Evolutionary conservation across 202 grass and related monocot species (phyloP).

Genomic region (Carex sylvatica): DNA sequence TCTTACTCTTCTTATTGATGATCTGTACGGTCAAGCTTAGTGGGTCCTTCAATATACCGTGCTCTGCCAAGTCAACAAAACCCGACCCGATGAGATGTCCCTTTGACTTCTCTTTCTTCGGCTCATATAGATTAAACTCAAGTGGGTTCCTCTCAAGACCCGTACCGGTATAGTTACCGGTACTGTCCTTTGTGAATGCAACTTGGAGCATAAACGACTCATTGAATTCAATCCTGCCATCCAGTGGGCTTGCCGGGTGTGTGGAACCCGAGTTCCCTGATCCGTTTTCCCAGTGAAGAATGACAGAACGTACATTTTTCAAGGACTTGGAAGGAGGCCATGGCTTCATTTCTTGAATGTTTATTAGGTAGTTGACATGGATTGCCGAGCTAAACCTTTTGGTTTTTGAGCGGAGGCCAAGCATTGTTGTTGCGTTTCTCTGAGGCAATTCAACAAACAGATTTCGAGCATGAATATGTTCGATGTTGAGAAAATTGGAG

Average conservation of each 20-base stretch:
- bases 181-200: slow-evolving; percentile 68
- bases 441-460: slow-evolving; percentile 29
- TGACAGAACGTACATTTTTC: slow-evolving; percentile 67
- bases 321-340: slow-evolving; percentile 90
- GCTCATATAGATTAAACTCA: slow-evolving; percentile 88
- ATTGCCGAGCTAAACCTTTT: slow-evolving; percentile 50
- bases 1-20: slow-evolving; percentile 63
- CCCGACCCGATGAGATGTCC: slow-evolving; percentile 77
- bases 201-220: slow-evolving; percentile 78
- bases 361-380: slow-evolving; percentile 73
- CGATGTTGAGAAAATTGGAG: not conserved
- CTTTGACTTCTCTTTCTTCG: slow-evolving; percentile 81
- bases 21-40: slow-evolving; percentile 42
- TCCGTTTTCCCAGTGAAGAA: slow-evolving; percentile 85
- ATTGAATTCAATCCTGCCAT: slow-evolving; percentile 78
- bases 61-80: slow-evolving; percentile 75
- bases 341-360: slow-evolving; percentile 90
- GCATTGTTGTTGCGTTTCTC: slow-evolving; percentile 52
- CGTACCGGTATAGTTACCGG: slow-evolving; percentile 41
- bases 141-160: slow-evolving; percentile 85
- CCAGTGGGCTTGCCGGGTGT: slow-evolving; percentile 45
- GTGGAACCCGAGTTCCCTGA: slow-evolving; percentile 68
- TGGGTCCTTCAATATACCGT: slow-evolving; percentile 70
- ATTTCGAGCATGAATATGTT: slow-evolving; percentile 24
- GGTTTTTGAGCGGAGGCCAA: slow-evolving; percentile 73